These are phyloP conservation scores for Beauveria varroae DNA, from an alignment of 2,329 filamentous ascomycete genomes.

Conservation along the genomic window DNA sequence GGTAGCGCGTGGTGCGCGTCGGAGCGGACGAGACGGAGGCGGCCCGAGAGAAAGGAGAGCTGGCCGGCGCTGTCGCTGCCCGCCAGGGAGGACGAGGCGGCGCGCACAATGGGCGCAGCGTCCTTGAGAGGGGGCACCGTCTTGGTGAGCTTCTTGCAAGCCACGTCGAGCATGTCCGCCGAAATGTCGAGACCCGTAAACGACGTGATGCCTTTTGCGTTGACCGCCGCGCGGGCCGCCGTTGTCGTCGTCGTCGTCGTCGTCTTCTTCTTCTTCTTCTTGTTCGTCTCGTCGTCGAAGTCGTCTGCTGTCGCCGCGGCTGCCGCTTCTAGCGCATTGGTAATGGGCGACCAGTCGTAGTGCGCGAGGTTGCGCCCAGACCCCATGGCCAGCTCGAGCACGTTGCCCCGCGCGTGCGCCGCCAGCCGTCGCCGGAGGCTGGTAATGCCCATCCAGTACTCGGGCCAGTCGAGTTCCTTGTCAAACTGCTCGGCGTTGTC, in stretches of 20 bases:
- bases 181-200: conserved; percentile 58
- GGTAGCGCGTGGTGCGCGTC: conserved; percentile 41
- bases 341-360: conserved; percentile 47
- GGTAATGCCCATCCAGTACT: conserved; percentile 49
- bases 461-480: conserved; percentile 47
- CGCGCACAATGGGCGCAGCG: conserved; percentile 24
- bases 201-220: conserved; percentile 33
- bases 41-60: conserved; percentile 31
- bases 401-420: conserved; percentile 42
- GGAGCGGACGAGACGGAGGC: conserved; percentile 40
- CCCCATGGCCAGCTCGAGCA: conserved; percentile 56
- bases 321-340: conserved; percentile 8
- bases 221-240: not conserved
- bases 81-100: conserved; percentile 26
- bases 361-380: conserved; percentile 54
- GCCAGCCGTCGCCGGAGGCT: conserved; percentile 43
- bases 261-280: conserved; percentile 4
- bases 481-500: conserved; percentile 50
- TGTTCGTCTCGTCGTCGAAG: conserved; percentile 8
- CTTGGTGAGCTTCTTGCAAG: conserved; percentile 42
- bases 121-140: conserved; percentile 32
- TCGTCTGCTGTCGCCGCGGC: conserved; percentile 5
- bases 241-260: conserved; percentile 5
- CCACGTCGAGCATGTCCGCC: conserved; percentile 51
- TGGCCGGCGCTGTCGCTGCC: conserved; percentile 27